Evolutionary conservation across 441 rosid species (phyloP), one percentile per base, ranked within the genome.

Genomic region (Erodium texanum): DNA sequence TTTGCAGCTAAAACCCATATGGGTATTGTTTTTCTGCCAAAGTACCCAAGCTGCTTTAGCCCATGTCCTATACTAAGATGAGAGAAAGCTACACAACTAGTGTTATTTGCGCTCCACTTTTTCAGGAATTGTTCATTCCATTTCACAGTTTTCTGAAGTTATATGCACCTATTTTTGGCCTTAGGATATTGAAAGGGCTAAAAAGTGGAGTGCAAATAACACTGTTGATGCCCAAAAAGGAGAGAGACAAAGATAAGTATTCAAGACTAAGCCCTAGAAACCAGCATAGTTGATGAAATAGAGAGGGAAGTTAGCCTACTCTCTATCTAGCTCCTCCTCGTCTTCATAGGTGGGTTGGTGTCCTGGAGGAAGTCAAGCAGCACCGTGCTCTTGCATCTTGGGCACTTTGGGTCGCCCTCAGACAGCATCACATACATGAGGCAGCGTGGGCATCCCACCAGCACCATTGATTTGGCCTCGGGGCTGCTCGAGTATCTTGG

Each of bases 341-440:
- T 78, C 74, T 79, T 78, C 72, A 59, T 38, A 65, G 70, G 64
- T 66, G 70, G 45, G 71, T 65, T 63, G 71, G 65, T 76, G 11
- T 85, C 94, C 19, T 83, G 92, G 63, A 83, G 86, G 79, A 94
- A 87, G 75, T 94, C 99, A 67, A 94, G 97, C 83, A 94, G 82
- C 52, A 94, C 98, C n/a, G 99, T 84, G 78, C 99, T 92, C 87
- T 92, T 87, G 85, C 99, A 94, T 79, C 86, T 92, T 61, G 96
- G 99, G 75, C 99, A 94, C 69, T 88, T 88, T 45, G 99, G 91
- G 62, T 92, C 98, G 43, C 89, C 86, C 74, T 94, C 91, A 0
- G 98, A 89, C 36, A 94, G 87, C 98, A 94, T 94, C 24, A 94
- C 99, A 66, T 91, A 94, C 96, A 94, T 92, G 69, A 92, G 88